Percentiles rank a stretch among this genome's conserved stretches.
phyloP scores from a whole-genome alignment of 495 filamentous ascomycete species.

The Hypomontagnella submonticulosa region DNA sequence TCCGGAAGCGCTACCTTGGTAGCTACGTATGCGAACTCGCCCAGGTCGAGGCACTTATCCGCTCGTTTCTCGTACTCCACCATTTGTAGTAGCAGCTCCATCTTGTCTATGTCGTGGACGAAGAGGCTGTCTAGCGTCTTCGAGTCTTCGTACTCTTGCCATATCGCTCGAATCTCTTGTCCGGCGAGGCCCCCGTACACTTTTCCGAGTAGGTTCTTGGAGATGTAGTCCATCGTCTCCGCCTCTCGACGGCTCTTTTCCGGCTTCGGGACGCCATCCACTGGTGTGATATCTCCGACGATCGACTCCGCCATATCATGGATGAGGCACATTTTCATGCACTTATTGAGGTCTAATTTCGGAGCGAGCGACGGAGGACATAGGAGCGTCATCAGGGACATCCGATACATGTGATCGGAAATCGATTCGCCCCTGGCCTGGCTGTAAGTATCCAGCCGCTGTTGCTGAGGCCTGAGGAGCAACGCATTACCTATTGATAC shows the following conservation, averaged over 20 bases:
- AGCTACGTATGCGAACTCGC: slow-evolving; percentile 84
- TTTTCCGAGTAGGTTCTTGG: slow-evolving; percentile 73
- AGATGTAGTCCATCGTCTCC: slow-evolving; percentile 90
- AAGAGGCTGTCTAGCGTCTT: slow-evolving; percentile 84
- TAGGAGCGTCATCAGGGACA: slow-evolving; percentile 95
- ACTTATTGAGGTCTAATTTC: slow-evolving; percentile 78
- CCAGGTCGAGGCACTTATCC: slow-evolving; percentile 73
- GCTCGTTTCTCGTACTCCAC: slow-evolving; percentile 89
- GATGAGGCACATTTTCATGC: slow-evolving; percentile 91
- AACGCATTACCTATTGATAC: slow-evolving; percentile 67
- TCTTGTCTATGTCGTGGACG: slow-evolving; percentile 97
- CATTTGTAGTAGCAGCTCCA: slow-evolving; percentile 94
- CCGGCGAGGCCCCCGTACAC: slow-evolving; percentile 76
- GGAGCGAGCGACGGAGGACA: slow-evolving; percentile 79
- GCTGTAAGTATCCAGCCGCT: slow-evolving; percentile 12
- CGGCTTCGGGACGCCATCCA: slow-evolving; percentile 73
- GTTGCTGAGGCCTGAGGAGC: not conserved
- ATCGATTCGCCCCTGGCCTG: slow-evolving; percentile 76
- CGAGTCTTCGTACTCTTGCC: slow-evolving; percentile 93
- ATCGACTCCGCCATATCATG: slow-evolving; percentile 98
- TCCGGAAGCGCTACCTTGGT: slow-evolving; percentile 77
- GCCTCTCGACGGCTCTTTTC: slow-evolving; percentile 91
- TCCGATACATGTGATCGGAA: slow-evolving; percentile 99
- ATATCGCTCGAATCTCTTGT: slow-evolving; percentile 75
- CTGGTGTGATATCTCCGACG: slow-evolving; percentile 95